phyloP scores from a whole-genome alignment of 148 eudicot genomes.

The Rhododendron ferrugineum region DNA sequence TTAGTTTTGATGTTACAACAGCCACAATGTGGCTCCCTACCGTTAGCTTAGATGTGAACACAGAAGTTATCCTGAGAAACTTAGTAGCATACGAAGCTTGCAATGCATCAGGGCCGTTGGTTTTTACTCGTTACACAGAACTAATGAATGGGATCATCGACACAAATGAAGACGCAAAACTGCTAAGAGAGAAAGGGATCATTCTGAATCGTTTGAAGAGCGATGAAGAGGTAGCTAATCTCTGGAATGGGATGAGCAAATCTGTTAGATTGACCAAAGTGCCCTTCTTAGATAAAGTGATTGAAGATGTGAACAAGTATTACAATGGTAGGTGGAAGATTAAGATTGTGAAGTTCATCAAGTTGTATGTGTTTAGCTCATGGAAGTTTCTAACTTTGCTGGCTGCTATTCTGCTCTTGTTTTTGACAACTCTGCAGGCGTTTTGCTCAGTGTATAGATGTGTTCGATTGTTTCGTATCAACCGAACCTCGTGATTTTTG shows the following conservation, averaged over 20 bases:
- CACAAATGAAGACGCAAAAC: conserved; percentile 42
- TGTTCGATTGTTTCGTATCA: not conserved
- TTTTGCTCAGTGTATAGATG: conserved; percentile 27
- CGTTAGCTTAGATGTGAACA: conserved; percentile 23
- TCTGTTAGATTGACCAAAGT: conserved; percentile 45
- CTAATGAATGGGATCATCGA: conserved; percentile 67
- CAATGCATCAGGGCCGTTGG: conserved; percentile 25
- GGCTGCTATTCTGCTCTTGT: conserved; percentile 27
- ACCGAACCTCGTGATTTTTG: not conserved
- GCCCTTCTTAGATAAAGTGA: conserved; percentile 40
- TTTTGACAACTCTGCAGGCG: conserved; percentile 24
- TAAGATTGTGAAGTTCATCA: conserved; percentile 22
- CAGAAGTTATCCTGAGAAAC: conserved; percentile 29
- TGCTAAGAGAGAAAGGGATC: conserved; percentile 47
- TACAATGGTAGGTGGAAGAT: conserved; percentile 46
- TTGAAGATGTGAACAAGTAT: conserved; percentile 48
- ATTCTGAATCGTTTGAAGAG: conserved; percentile 46
- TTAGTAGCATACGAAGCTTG: conserved; percentile 57
- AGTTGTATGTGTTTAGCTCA: conserved; percentile 29
- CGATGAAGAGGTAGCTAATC: conserved; percentile 43
- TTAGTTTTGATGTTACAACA: conserved; percentile 13
- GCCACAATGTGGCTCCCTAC: conserved; percentile 23
- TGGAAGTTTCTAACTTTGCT: conserved; percentile 35
- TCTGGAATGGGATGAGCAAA: conserved; percentile 68
- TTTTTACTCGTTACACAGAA: conserved; percentile 47